Conservation (phyloP, 257 asterid genomes). For the Leptodermis oblonga region DNA sequence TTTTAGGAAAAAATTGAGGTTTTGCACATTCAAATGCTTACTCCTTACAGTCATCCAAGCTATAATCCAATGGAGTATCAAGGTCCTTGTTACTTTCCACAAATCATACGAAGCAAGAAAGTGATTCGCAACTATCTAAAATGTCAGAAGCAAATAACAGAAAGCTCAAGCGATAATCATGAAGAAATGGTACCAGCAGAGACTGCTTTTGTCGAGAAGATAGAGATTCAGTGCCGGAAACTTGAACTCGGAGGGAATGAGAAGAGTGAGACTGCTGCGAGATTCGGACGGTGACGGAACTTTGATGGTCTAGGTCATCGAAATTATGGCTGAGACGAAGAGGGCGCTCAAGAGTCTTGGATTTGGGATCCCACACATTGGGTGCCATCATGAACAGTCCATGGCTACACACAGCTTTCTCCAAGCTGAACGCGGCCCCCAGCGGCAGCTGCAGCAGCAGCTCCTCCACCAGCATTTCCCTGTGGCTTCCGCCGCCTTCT, state of each 20-base stretch:
- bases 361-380: slow-evolving; percentile 67
- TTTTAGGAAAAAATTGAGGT: slow-evolving; percentile 60
- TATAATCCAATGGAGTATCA: slow-evolving; percentile 73
- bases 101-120: background rate
- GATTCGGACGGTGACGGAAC: slow-evolving; percentile 42
- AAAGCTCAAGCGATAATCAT: background rate
- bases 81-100: slow-evolving; percentile 43
- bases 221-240: slow-evolving; percentile 36
- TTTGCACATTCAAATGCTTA: slow-evolving; percentile 89
- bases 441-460: slow-evolving; percentile 49
- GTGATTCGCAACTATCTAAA: background rate
- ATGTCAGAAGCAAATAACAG: background rate
- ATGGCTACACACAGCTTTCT: slow-evolving; percentile 76
- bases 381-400: slow-evolving; percentile 97
- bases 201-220: slow-evolving; percentile 44
- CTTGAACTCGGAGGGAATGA: slow-evolving; percentile 43
- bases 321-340: slow-evolving; percentile 51
- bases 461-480: slow-evolving; percentile 47
- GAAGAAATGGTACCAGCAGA: slow-evolving; percentile 36
- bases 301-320: slow-evolving; percentile 27
- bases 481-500: slow-evolving; percentile 21
- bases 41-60: slow-evolving; percentile 96
- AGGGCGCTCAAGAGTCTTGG: slow-evolving; percentile 72
- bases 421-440: slow-evolving; percentile 42
- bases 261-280: slow-evolving; percentile 46